Base-by-base conservation (phyloP, 331 rosid species). In the Rhamnella rubrinervis region DNA sequence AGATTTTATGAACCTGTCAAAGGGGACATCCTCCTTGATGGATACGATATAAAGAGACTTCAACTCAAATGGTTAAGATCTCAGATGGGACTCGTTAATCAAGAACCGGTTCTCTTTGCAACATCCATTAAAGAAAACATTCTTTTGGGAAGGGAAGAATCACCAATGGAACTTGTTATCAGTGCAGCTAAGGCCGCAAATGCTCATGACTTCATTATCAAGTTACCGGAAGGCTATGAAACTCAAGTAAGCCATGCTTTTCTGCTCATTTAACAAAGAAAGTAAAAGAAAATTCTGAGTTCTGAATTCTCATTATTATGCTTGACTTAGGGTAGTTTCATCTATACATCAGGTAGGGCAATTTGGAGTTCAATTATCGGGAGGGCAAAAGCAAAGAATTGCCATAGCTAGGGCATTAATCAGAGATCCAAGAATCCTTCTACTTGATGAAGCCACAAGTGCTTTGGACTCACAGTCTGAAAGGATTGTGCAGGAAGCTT, bases 341-440 rank as follows among this genome's bases (percentile, higher is more conserved):
- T 57, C 28, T 60, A 51, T 12, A 35, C 38, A 40, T 79, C 20
- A 91, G 93, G 90, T 89, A 17, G 95, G 97, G 59, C 90, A 89
- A 75, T 75, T 83, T 47, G 96, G 96, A 75, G 73, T 87, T 73
- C 98, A 92, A 21, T 74, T 92, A 37, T 89, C 95, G 12, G 96
- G 95, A 74, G 88, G 97, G 63, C 90, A 92, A 80, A 92, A 87
- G 76, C 97, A 92, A 67, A 92, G 97, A 82, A 85, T 92, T 72
- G 91, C 92, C 9, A 89, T 92, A 52, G 97, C 96, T 65, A 87
- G 95, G 61, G 95, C 98, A 8, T 59, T 85, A 38, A 65, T 92
- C 63, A 69, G 92, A 74, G 81, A 92, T 55, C 95, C 95, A 1
- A 84, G 63, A 82, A 87, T 89, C 52, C 83, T 92, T 20, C 75